These are phyloP conservation scores for Metschnikowia rubicola DNA, from an alignment of 805 yeast species.

Conservation along the genomic window DNA sequence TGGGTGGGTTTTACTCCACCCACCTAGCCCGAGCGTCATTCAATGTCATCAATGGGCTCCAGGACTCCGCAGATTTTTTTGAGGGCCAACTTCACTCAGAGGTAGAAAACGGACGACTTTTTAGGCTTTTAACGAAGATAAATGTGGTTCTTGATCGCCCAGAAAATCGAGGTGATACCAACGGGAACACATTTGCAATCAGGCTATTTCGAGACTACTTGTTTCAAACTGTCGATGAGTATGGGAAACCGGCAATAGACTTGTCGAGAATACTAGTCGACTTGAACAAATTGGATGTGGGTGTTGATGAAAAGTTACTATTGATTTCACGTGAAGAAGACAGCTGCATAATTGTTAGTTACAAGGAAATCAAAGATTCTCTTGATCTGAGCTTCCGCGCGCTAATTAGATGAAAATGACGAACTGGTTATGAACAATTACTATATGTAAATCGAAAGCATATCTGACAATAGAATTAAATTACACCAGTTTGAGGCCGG, in stretches of 20 bases:
- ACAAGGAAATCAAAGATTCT: conserved; percentile 73
- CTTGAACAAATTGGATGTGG: conserved; percentile 89
- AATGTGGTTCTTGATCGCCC: conserved; percentile 76
- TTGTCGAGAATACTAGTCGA: conserved; percentile 74
- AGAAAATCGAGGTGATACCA: conserved; percentile 51
- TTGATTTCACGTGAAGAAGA: conserved; percentile 82
- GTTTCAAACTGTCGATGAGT: conserved; percentile 78
- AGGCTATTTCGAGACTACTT: conserved; percentile 78
- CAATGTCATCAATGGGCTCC: conserved; percentile 46
- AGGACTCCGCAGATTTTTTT: conserved; percentile 51
- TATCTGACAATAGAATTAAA: neutral
- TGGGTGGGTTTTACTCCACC: conserved; percentile 22
- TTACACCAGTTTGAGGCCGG: neutral
- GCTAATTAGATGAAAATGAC: conserved; percentile 3
- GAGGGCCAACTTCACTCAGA: conserved; percentile 66
- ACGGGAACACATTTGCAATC: conserved; percentile 62
- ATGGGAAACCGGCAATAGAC: conserved; percentile 75
- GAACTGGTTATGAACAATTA: no score
- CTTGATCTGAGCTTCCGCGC: conserved; percentile 64
- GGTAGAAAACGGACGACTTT: conserved; percentile 83
- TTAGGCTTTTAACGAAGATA: conserved; percentile 76
- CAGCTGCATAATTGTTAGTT: conserved; percentile 79
- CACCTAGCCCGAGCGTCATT: conserved; percentile 38
- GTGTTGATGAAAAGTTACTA: conserved; percentile 77
- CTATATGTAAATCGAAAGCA: neutral